These are phyloP conservation scores for Macadamia integrifolia DNA, from an alignment of 164 flowering plant species.

Conservation along the genomic window DNA sequence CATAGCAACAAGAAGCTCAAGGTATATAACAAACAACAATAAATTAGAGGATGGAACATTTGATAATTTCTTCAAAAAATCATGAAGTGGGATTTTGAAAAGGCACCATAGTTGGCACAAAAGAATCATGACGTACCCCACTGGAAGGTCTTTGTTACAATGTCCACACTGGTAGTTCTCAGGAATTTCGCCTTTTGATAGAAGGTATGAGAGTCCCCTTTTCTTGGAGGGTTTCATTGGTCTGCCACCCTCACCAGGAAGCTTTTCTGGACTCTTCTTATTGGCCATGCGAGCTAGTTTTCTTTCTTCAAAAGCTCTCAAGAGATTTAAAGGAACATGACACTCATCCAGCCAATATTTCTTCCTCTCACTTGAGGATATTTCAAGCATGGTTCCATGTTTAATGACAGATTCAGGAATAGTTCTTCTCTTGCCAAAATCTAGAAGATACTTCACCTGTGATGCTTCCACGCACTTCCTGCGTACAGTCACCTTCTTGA, in stretches of 20 bases:
- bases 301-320: slow-evolving; percentile 83
- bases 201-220: slow-evolving; percentile 55
- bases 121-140: slow-evolving; percentile 45
- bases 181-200: slow-evolving; percentile 51
- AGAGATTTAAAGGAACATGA: slow-evolving; percentile 74
- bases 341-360: slow-evolving; percentile 83
- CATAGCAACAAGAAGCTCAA: too few relatives aligned
- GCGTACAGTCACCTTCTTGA: slow-evolving; percentile 76
- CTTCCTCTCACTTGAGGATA: slow-evolving; percentile 66
- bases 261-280: slow-evolving; percentile 28
- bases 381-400: slow-evolving; percentile 61
- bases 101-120: too few relatives aligned
- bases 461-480: slow-evolving; percentile 56
- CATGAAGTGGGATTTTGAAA: too few relatives aligned
- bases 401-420: slow-evolving; percentile 68
- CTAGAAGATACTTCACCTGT: slow-evolving; percentile 68
- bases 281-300: slow-evolving; percentile 43
- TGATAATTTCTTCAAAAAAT: too few relatives aligned
- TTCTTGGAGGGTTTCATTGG: slow-evolving; percentile 20
- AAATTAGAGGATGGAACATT: too few relatives aligned
- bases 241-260: slow-evolving; percentile 20
- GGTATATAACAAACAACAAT: too few relatives aligned
- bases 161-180: slow-evolving; percentile 70
- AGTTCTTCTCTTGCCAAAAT: slow-evolving; percentile 87
- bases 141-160: slow-evolving; percentile 68